Base-by-base conservation (phyloP, 306 rosid genomes). In the Glycine latifolia region DNA sequence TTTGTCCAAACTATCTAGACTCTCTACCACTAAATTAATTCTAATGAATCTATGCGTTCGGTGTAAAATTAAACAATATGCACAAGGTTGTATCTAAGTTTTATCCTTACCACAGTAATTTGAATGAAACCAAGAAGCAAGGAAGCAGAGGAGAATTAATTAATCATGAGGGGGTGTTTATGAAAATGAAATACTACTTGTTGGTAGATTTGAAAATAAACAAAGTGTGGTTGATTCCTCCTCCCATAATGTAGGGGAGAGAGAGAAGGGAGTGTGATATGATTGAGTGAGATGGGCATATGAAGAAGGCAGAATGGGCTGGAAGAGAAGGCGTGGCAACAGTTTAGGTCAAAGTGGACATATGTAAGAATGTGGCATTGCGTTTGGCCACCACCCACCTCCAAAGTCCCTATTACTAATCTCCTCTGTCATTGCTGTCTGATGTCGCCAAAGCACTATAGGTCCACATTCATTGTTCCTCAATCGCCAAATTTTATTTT, bases 381-480 rank as follows among this genome's bases (percentile, higher is more conserved):
- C 1, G 44, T 31, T 61, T 61, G 14, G 66, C 7, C 41, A 60
- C 1, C 67, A 60, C 8, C 59, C 17, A 61, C 67, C 41, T 31
- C 62, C 77, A 77, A 81, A 63, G 41, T 48, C 39, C 50, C 61
- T 71, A 41, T 78, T 43, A 9, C 84, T 46, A 75, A 70, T 76
- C 63, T 66, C 4, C 15, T 73, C 80, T 78, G 72, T 78, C 83
- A 78, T 7, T 43, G 7, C 4, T 83, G 87, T 83, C 80, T 73
- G 8, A 73, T 79, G 71, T 9, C 11, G 71, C 87, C 83, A 83
- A 73, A 66, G 55, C 87, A 83, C 13, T 1, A 26, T 20, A 65
- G 86, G 86, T 72, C 86, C 83, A 78, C 86, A 55, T 71, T 56
- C 83, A 66, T 35, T 83, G 71, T 78, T 62, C 59, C 83, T 79